Conservation (phyloP, 805 yeast species). For the Kodamaea restingae region DNA sequence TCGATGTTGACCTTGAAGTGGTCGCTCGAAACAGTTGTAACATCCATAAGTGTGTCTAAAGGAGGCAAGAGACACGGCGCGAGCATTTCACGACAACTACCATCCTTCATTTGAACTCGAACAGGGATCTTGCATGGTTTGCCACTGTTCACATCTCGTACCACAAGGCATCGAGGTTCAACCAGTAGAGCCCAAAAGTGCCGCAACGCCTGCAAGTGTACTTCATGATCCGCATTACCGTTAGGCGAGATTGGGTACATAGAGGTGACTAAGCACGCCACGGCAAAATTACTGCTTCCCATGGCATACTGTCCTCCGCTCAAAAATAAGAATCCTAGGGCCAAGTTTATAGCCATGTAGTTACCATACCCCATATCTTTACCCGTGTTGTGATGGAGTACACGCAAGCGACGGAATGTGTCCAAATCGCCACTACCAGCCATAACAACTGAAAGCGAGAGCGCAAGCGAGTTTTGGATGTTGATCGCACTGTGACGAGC, state of each 20-base stretch:
- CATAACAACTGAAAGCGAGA: constrained; percentile 71
- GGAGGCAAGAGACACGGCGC: constrained; percentile 75
- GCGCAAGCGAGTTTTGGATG: constrained; percentile 54
- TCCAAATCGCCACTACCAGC: constrained; percentile 90
- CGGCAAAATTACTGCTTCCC: constrained; percentile 54
- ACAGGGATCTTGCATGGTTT: constrained; percentile 49
- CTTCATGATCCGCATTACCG: constrained; percentile 41
- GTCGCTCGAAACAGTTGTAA: constrained; percentile 45
- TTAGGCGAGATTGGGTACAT: constrained; percentile 72
- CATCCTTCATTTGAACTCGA: constrained; percentile 36
- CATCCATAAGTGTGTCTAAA: constrained; percentile 42
- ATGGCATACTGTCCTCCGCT: constrained; percentile 93
- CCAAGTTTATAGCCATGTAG: constrained; percentile 72
- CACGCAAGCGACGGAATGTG: constrained; percentile 66
- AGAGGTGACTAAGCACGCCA: constrained; percentile 68
- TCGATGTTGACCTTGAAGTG: constrained; percentile 54
- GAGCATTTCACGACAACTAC: constrained; percentile 25
- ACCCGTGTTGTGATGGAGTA: constrained; percentile 57
- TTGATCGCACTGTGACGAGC: constrained; percentile 51
- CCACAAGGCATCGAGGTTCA: constrained; percentile 74
- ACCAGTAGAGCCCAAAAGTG: constrained; percentile 89
- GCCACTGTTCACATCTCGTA: constrained; percentile 62
- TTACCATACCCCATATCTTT: constrained; percentile 56
- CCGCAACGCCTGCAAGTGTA: constrained; percentile 77
- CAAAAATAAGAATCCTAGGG: constrained; percentile 81